phyloP scores from a whole-genome alignment of 345 rosid genomes.

The Eucalyptus curtisii region DNA sequence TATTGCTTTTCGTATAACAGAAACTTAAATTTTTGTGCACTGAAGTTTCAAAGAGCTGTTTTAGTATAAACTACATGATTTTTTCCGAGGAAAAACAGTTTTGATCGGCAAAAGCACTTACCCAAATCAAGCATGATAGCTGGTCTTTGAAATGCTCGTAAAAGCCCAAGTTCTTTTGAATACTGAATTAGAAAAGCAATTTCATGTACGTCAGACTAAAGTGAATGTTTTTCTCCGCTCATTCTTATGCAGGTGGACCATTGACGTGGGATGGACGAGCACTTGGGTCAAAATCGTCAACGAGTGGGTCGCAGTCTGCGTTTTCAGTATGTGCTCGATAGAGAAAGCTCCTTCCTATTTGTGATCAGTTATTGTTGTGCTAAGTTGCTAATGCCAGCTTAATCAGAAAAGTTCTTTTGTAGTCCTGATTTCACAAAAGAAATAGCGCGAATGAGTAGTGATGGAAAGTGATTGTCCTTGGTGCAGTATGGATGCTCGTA shows the following conservation, averaged over 20 bases:
- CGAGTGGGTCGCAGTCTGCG: constrained; percentile 93
- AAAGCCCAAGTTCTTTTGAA: not conserved
- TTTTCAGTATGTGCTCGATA: constrained; percentile 48
- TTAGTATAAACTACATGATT: not conserved
- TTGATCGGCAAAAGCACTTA: not conserved
- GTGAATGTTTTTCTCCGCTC: not conserved
- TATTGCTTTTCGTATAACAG: not conserved
- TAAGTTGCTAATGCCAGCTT: not conserved
- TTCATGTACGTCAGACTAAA: not conserved
- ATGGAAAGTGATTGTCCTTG: not conserved
- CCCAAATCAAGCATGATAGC: not conserved
- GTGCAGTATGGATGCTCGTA: constrained; percentile 90
- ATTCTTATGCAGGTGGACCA: constrained; percentile 65
- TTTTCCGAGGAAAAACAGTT: not conserved
- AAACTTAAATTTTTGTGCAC: not conserved
- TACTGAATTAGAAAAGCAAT: not conserved
- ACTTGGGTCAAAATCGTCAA: constrained; percentile 90
- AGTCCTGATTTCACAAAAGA: not conserved
- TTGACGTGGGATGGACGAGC: constrained; percentile 99
- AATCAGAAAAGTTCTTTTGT: not conserved
- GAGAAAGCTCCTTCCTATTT: not conserved
- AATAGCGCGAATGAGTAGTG: not conserved
- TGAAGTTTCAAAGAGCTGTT: not conserved
- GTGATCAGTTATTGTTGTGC: not conserved
- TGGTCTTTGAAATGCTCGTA: not conserved